Percentiles rank a stretch among this genome's conserved stretches.
These are phyloP conservation scores for Fonsecaea multimorphosa DNA, from an alignment of 2,329 filamentous ascomycete species.

Conservation along the genomic window DNA sequence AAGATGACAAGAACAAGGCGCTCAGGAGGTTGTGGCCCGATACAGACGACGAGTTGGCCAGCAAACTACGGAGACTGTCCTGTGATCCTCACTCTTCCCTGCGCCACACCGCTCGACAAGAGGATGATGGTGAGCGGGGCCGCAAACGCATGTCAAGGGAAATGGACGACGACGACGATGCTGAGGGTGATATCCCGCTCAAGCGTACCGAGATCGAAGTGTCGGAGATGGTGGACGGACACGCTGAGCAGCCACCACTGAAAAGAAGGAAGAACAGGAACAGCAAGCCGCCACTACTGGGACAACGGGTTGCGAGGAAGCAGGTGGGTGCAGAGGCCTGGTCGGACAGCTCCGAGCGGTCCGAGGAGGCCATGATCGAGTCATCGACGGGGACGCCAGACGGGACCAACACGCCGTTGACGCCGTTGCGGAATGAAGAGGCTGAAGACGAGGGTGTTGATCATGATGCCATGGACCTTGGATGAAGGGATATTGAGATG, in stretches of 20 bases:
- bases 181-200: background rate
- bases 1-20: constrained; percentile 40
- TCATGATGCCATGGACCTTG: constrained; percentile 37
- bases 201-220: constrained; percentile 33
- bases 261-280: constrained; percentile 29
- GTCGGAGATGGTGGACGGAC: constrained; percentile 30
- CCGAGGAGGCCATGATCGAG: constrained; percentile 24
- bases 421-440: background rate
- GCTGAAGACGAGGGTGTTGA: background rate
- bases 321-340: constrained; percentile 16
- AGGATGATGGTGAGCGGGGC: constrained; percentile 16
- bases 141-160: constrained; percentile 29
- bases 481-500: background rate
- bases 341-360: constrained; percentile 34
- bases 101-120: background rate
- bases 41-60: constrained; percentile 36
- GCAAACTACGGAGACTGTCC: constrained; percentile 32
- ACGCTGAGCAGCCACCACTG: constrained; percentile 23
- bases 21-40: constrained; percentile 46
- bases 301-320: constrained; percentile 22
- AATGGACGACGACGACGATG: constrained; percentile 20
- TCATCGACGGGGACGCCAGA: constrained; percentile 29
- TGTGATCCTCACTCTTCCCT: constrained; percentile 22
- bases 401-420: constrained; percentile 12
- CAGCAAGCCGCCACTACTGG: constrained; percentile 21